Evolutionary conservation across 441 rosid genomes (phyloP).

Genomic region (Gossypium aridum): DNA sequence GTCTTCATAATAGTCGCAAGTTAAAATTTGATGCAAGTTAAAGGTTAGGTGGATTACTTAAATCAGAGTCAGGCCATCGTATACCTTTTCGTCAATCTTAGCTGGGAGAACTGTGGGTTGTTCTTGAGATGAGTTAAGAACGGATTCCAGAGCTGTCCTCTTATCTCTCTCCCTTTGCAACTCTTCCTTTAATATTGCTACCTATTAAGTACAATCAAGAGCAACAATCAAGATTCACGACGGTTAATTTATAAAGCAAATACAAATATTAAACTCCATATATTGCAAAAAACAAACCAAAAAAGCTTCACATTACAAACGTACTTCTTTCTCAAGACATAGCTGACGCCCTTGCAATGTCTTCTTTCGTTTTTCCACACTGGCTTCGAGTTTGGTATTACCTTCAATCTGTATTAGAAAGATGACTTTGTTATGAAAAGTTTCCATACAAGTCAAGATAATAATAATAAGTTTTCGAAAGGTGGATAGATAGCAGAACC

Average conservation of each 20-base stretch:
- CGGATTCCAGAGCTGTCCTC: slow-evolving; percentile 62
- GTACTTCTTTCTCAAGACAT: slow-evolving; percentile 79
- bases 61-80: slow-evolving; percentile 16
- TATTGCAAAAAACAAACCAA: not conserved
- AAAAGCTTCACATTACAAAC: slow-evolving; percentile 9
- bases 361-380: slow-evolving; percentile 58
- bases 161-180: slow-evolving; percentile 74
- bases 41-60: slow-evolving; percentile 13
- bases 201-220: slow-evolving; percentile 29
- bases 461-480: slow-evolving; percentile 5
- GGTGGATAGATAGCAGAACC: slow-evolving; percentile 31
- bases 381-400: slow-evolving; percentile 55
- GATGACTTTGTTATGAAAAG: slow-evolving; percentile 6
- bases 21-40: slow-evolving; percentile 21
- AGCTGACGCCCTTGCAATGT: slow-evolving; percentile 55
- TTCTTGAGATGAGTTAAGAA: slow-evolving; percentile 42
- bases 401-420: slow-evolving; percentile 46
- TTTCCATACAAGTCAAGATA: slow-evolving; percentile 5
- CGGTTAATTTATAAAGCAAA: not conserved
- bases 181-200: slow-evolving; percentile 74
- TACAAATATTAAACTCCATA: not conserved
- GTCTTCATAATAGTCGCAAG: slow-evolving; percentile 34
- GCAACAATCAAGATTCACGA: slow-evolving; percentile 3
- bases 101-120: slow-evolving; percentile 30
- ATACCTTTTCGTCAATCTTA: slow-evolving; percentile 53